Conservation (phyloP, 2,329 filamentous ascomycete species). For the Epichloe sylvatica region DNA sequence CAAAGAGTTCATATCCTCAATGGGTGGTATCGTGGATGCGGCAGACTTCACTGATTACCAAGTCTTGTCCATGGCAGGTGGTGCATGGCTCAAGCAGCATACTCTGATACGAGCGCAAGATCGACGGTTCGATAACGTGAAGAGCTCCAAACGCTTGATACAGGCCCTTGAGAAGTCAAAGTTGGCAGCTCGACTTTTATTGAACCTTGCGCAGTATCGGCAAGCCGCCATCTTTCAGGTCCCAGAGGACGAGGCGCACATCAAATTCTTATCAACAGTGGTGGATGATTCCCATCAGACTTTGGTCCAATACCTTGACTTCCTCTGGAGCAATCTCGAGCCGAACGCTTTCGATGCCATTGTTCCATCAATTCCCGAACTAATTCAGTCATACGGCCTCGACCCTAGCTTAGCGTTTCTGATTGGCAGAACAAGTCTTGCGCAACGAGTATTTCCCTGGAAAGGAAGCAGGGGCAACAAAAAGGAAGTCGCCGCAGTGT, state of each 20-base stretch:
- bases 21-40: slow-evolving; percentile 85
- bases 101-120: slow-evolving; percentile 72
- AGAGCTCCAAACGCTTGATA: slow-evolving; percentile 66
- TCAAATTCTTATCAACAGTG: slow-evolving; percentile 79
- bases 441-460: slow-evolving; percentile 44
- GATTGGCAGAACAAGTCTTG: slow-evolving; percentile 62
- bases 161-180: slow-evolving; percentile 63
- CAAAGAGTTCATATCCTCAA: slow-evolving; percentile 76
- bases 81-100: slow-evolving; percentile 62
- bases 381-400: slow-evolving; percentile 68
- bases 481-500: slow-evolving; percentile 15
- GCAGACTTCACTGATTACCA: slow-evolving; percentile 81
- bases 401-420: slow-evolving; percentile 73
- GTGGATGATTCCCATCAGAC: slow-evolving; percentile 82
- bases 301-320: slow-evolving; percentile 75
- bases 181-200: slow-evolving; percentile 68
- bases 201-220: slow-evolving; percentile 81
- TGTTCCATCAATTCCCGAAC: slow-evolving; percentile 58
- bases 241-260: slow-evolving; percentile 58
- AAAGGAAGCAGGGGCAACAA: slow-evolving; percentile 17
- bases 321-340: slow-evolving; percentile 67
- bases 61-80: slow-evolving; percentile 76
- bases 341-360: slow-evolving; percentile 62
- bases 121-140: slow-evolving; percentile 60
- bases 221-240: slow-evolving; percentile 71